phyloP scores from a whole-genome alignment of 306 rosid genomes.

The Medicago arabica region DNA sequence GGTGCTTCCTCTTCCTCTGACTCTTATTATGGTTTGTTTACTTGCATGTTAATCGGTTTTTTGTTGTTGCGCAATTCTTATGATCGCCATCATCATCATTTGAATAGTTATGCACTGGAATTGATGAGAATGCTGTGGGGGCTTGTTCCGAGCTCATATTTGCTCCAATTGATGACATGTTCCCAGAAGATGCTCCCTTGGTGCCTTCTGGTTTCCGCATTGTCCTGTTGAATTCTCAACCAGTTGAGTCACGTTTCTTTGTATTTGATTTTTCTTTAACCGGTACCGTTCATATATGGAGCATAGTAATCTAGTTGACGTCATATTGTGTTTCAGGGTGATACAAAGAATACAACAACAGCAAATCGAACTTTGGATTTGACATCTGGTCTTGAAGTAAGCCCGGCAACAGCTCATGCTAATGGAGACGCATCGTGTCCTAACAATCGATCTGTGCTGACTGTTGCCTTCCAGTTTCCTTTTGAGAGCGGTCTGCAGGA shows the following conservation, averaged over 20 bases:
- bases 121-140: conserved; percentile 80
- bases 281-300: conserved; percentile 6
- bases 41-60: neutral
- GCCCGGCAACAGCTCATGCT: conserved; percentile 52
- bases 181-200: conserved; percentile 85
- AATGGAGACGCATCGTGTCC: conserved; percentile 59
- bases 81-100: neutral
- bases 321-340: conserved; percentile 54
- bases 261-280: conserved; percentile 53
- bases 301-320: neutral
- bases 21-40: neutral
- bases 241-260: conserved; percentile 70
- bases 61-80: neutral
- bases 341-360: conserved; percentile 62
- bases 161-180: conserved; percentile 92
- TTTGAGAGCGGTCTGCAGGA: conserved; percentile 85
- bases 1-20: conserved; percentile 55
- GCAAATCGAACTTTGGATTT: conserved; percentile 79
- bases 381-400: conserved; percentile 91
- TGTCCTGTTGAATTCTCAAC: conserved; percentile 80
- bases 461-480: conserved; percentile 97
- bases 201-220: conserved; percentile 97
- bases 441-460: conserved; percentile 76
- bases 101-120: conserved; percentile 78
- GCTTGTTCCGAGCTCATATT: conserved; percentile 88